Evolutionary conservation across 1,139 yeast species (phyloP).

Genomic region (Taiozyma onychis): DNA sequence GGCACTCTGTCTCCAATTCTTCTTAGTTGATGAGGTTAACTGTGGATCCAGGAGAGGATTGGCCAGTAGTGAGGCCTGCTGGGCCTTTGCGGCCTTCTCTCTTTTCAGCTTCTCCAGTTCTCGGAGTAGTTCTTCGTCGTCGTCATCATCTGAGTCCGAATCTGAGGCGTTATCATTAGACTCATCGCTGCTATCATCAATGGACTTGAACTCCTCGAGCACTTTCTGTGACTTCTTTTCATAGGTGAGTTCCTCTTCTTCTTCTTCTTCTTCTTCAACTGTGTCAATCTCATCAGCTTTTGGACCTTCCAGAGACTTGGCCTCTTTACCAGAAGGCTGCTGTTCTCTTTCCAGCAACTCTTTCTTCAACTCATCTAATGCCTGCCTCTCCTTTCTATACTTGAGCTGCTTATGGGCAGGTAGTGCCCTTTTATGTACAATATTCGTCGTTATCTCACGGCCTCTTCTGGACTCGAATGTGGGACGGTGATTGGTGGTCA

Average conservation of each 20-base stretch:
- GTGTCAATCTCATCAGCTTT: background rate
- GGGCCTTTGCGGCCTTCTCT: slow-evolving; percentile 34
- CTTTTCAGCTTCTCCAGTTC: slow-evolving; percentile 51
- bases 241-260: slow-evolving; percentile 4
- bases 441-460: slow-evolving; percentile 28
- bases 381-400: slow-evolving; percentile 31
- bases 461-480: slow-evolving; percentile 87
- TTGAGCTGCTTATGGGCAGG: slow-evolving; percentile 63
- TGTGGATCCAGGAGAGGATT: background rate
- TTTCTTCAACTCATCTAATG: slow-evolving; percentile 21
- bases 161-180: slow-evolving; percentile 16
- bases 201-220: slow-evolving; percentile 10
- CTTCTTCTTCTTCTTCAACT: background rate
- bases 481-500: slow-evolving; percentile 91
- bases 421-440: slow-evolving; percentile 23
- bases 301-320: slow-evolving; percentile 1
- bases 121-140: slow-evolving; percentile 32
- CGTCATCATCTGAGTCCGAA: slow-evolving; percentile 15
- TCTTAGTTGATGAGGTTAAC: slow-evolving; percentile 26
- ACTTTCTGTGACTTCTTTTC: slow-evolving; percentile 16
- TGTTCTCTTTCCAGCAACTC: slow-evolving; percentile 25
- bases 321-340: slow-evolving; percentile 8
- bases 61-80: slow-evolving; percentile 27
- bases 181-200: slow-evolving; percentile 15
- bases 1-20: slow-evolving; percentile 46